Base-by-base conservation (phyloP, 768 basidiomycete species). In the Tubosaeta sp. region DNA sequence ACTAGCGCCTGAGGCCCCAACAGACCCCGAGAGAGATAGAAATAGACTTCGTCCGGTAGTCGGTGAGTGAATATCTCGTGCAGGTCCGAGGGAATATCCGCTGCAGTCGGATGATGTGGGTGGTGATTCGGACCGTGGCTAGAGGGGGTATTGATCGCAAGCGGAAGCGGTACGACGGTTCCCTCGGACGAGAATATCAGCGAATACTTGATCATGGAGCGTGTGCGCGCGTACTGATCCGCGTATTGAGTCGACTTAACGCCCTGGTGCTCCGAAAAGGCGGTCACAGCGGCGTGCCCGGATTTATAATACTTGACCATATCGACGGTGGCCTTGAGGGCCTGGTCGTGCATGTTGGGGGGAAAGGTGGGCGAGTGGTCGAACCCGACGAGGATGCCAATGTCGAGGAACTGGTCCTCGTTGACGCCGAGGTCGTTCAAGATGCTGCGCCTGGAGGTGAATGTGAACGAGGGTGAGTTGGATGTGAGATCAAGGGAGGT, bases 21-120 rank as follows among this genome's bases (percentile, higher is more conserved):
- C 13, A 98, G 79, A 6, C 96, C 95, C 16, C 93, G 86, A 34
- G 93, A 96, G 57, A 98, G 80, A 68, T 97, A 96, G 69, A 86
- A 97, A 73, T 94, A 98, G 52, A 97, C 79, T 66, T 98, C 94
- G 67, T 98, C 96, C 1, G 95, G 95, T 22, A 99, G 77, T 40
- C 93, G 86, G 69, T 90, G 75, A 10, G 93, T 94, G 73, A 97
- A 98, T 54, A 98, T 89, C 47, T 96, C 93, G 64, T 95, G 90
- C 34, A 99, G 73, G 69, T 98, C 95, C 44, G 71, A 68, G 3
- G 96, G 96, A 51, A 98, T 85, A 63, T 98, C 96, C 24, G 86
- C 83, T 0, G 87, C 82, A 0, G 90, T 91, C 36, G 87, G 81
- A 53, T 86, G 83, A 58, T 83, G 81, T 18, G 73, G 68, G 55